Evolutionary conservation across 1,139 yeast species (phyloP), one percentile per base, ranked within the genome.

Genomic region (Saccharomyces pastorianus): DNA sequence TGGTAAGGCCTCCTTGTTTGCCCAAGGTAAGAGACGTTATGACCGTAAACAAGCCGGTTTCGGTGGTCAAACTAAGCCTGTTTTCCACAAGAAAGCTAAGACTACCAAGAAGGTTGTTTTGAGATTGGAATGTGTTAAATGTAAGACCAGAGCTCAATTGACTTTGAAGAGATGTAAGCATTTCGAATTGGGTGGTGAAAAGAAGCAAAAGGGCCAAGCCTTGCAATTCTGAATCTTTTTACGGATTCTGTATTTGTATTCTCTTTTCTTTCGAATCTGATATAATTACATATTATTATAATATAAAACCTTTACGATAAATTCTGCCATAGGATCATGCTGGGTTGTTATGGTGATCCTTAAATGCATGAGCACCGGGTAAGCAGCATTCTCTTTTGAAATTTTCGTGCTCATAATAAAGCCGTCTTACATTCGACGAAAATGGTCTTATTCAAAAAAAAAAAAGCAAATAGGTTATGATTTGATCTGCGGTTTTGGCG

Each of bases 21-120:
- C 98, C 71, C 98, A 93, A 83, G 99, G 99, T 86, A 95, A 95
- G 91, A 89, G 99, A 85, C 91, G 99, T 84, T 93, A 93, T 83
- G 99, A 95, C 95, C 96, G 99, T 81, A 93, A 93, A 83, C 99
- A 93, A 84, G 78, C 88, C 75, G 99, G 99, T 89, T 93, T 84
- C 82, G 99, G 99, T 88, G 99, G 99, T 88, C 99, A 93, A 84
- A 93, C 99, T 82, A 93, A 90, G 85, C 99, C 88, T 77, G 88
- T 95, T 81, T 93, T 93, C 97, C 98, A 90, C 89, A 93, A 93
- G 88, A 95, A 93, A 81, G 99, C 99, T 72, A 93, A 93, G 91
- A 93, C 99, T 71, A 93, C 99, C 85, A 93, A 93, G 90, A 93
- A 93, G 88, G 96, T 93, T 77, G 99, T 93, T 68, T 86, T 93